These are phyloP conservation scores for Phytophthora hibernalis DNA, from an alignment of 352 stramenopile genomes.

Conservation along the genomic window DNA sequence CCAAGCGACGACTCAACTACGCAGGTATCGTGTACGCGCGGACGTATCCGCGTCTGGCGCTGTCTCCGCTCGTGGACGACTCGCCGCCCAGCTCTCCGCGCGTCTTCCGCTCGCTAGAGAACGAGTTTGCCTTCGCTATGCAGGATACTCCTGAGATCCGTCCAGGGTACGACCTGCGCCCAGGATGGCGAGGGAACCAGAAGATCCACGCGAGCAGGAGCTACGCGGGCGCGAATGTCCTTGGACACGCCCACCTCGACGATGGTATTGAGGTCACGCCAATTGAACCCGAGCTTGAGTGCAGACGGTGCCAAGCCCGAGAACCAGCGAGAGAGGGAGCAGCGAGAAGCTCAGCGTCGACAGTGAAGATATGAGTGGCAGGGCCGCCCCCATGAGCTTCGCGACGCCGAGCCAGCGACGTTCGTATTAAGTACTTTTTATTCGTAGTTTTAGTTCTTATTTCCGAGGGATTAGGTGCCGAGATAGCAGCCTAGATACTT, in stretches of 20 bases:
- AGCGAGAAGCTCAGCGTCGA: conserved; percentile 46
- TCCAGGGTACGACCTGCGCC: conserved; percentile 52
- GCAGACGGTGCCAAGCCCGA: conserved; percentile 37
- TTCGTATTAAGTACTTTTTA: conserved; percentile 40
- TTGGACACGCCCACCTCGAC: conserved; percentile 60
- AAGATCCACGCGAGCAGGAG: conserved; percentile 43
- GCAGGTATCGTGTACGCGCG: conserved; percentile 38
- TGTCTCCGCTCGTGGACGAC: conserved; percentile 47
- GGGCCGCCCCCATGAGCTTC: not conserved
- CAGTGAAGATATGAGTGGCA: conserved; percentile 36
- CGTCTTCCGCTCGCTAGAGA: conserved; percentile 71
- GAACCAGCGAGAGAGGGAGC: conserved; percentile 50
- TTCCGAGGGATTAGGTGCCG: conserved; percentile 31
- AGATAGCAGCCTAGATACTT: conserved; percentile 37
- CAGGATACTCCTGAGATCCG: conserved; percentile 62
- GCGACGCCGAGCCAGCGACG: no score
- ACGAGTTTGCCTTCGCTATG: conserved; percentile 68
- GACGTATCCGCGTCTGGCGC: conserved; percentile 41
- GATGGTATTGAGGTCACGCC: conserved; percentile 69
- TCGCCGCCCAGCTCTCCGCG: conserved; percentile 42
- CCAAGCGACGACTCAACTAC: conserved; percentile 35
- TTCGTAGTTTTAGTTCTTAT: conserved; percentile 50
- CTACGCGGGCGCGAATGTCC: conserved; percentile 40
- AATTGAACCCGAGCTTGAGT: conserved; percentile 55
- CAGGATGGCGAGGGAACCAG: conserved; percentile 52